Conservation (phyloP, 2,329 filamentous ascomycete genomes). For the Botrytis cinerea region DNA sequence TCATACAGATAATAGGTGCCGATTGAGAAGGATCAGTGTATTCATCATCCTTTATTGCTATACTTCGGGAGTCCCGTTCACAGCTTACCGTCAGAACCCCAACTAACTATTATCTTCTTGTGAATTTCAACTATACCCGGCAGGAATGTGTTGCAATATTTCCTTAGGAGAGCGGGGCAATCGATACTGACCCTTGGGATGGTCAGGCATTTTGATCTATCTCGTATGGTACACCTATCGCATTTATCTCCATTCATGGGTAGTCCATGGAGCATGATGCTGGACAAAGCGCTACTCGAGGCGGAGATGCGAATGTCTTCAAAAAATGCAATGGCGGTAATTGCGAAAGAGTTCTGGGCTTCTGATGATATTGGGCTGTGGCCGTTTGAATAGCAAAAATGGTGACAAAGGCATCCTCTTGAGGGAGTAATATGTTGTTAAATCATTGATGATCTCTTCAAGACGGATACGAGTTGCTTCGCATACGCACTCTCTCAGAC, state of each 20-base stretch:
- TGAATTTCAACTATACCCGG: neutral
- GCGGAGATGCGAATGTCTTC: neutral
- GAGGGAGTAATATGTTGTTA: neutral
- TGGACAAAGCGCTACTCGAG: neutral
- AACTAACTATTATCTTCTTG: neutral
- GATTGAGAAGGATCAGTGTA: constrained; percentile 16
- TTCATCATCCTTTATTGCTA: neutral
- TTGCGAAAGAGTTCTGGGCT: too few species aligned
- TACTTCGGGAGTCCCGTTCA: constrained; percentile 14
- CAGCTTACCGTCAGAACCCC: constrained; percentile 9
- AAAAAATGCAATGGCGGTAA: neutral
- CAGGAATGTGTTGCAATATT: neutral
- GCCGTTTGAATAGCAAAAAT: neutral
- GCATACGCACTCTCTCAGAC: neutral
- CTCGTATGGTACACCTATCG: neutral
- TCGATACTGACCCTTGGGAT: neutral
- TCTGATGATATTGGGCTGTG: neutral
- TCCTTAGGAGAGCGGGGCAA: neutral
- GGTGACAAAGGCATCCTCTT: neutral
- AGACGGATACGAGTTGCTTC: neutral
- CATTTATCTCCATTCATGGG: neutral
- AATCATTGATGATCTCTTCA: neutral
- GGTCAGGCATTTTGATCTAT: constrained; percentile 4
- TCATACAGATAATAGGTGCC: constrained; percentile 8
- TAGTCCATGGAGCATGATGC: neutral